Conservation (phyloP, 2,329 filamentous ascomycete species). For the Xylariaceae sp. region DNA sequence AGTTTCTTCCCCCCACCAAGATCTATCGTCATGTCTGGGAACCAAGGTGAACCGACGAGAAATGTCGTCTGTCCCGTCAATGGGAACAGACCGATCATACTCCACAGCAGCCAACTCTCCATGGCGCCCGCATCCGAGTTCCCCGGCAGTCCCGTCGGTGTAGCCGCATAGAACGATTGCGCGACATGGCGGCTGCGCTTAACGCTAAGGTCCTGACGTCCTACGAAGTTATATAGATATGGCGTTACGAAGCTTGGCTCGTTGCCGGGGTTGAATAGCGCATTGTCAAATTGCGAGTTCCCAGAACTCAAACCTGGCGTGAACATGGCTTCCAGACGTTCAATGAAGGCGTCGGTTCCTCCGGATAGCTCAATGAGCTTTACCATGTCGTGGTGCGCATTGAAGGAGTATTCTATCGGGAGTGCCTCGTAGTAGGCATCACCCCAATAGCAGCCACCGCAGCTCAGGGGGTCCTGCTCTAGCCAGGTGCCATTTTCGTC, state of each 20-base stretch:
- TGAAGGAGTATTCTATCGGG: conserved; percentile 64
- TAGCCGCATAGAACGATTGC: conserved; percentile 54
- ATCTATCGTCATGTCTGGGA: conserved; percentile 54
- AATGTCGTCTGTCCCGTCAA: conserved; percentile 66
- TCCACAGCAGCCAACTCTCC: conserved; percentile 67
- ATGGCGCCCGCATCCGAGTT: conserved; percentile 70
- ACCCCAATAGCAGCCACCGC: conserved; percentile 63
- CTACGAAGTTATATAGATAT: conserved; percentile 65
- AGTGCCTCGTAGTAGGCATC: conserved; percentile 58
- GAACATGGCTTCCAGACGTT: conserved; percentile 59
- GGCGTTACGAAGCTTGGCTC: conserved; percentile 63
- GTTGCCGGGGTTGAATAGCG: conserved; percentile 55
- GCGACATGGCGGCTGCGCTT: conserved; percentile 55
- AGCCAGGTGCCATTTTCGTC: conserved; percentile 47
- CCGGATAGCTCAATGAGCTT: conserved; percentile 52
- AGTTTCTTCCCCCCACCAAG: conserved; percentile 53
- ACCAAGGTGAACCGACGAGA: conserved; percentile 61
- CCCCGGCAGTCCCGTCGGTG: conserved; percentile 57
- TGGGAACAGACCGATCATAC: conserved; percentile 65
- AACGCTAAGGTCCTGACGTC: conserved; percentile 59
- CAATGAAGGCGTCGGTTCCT: conserved; percentile 51
- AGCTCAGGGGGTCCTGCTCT: conserved; percentile 53
- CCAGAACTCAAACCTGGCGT: conserved; percentile 44
- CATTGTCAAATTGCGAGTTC: conserved; percentile 43
- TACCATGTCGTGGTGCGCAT: conserved; percentile 62